Base-by-base conservation (phyloP, 2,329 filamentous ascomycete genomes). In the Paecilomyces sp. region DNA sequence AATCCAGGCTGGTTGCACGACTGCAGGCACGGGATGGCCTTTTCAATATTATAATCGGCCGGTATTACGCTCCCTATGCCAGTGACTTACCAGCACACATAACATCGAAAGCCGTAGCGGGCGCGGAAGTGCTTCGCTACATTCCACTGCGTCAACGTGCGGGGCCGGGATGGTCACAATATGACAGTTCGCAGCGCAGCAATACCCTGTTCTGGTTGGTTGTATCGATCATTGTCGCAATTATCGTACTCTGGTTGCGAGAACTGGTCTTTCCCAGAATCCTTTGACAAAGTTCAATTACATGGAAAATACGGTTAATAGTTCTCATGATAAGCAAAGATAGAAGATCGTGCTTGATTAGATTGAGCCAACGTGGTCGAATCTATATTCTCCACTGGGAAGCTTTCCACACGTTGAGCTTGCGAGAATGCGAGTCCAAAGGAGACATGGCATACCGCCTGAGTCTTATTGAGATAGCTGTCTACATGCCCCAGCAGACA, bases 11-110 rank as follows among this genome's bases (percentile, higher is more conserved):
- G 11, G 53, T 62, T 9, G 60, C 56, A 22, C 62, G 67, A 1
- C 47, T 68, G 18, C 65, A 69, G 6, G 61, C 64, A 15, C 61
- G 65, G 4, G 64, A 68, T 33, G 62, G 62, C 6, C 52, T 65
- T 31, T n/a, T 62, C 2, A 65, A 65, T 25, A 58, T 36, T 3
- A 6, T 66, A 1, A 55, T 67, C 34, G 62, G 63, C 6, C 63
- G 67, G 9, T 67, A 65, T 53, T 60, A 61, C 33, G 57, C 55
- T n/a, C 66, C 66, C 3, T 62, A 66, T 54, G 41, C 57, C 2
- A 60, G 55, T 5, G 56, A 64, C 30, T 9, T 62, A 12, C 58
- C 62, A 11, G 66, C 61, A 8, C 59, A 66, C 50, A 55, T 62
- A 57, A 61, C 61, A 28, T 64, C 66, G 1, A 61, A 61, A 36